Evolutionary conservation across 305 asterid genomes (phyloP).

Genomic region (Fraxinus albicans): DNA sequence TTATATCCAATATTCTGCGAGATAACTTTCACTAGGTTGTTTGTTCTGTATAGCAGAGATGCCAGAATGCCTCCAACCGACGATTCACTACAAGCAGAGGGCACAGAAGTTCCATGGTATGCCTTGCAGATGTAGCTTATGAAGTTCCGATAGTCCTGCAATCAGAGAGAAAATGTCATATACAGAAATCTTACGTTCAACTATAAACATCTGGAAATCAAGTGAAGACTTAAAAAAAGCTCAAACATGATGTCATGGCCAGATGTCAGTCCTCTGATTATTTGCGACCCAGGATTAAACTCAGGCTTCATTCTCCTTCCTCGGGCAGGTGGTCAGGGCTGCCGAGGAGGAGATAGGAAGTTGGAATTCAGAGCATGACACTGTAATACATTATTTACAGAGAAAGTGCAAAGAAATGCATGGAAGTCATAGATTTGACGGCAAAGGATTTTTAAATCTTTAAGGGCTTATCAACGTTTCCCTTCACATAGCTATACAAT

Average conservation of each 20-base stretch:
- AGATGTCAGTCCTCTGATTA: neutral
- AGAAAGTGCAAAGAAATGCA: neutral
- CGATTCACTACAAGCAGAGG: constrained; percentile 35
- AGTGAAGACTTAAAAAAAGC: neutral
- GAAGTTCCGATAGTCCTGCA: constrained; percentile 42
- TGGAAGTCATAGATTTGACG: neutral
- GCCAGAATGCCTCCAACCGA: constrained; percentile 7
- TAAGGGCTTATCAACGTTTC: neutral
- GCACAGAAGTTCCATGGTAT: constrained; percentile 34
- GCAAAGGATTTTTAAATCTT: neutral
- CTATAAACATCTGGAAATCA: neutral
- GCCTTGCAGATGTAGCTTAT: constrained; percentile 40
- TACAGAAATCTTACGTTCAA: neutral
- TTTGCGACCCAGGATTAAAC: neutral
- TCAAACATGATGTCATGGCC: neutral
- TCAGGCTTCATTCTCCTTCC: neutral
- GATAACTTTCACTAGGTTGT: constrained; percentile 25
- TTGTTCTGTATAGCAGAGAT: constrained; percentile 22
- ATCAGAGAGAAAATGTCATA: neutral
- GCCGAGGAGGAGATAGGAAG: neutral
- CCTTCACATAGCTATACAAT: neutral
- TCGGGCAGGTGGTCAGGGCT: neutral
- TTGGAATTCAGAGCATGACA: neutral
- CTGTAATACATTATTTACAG: neutral
- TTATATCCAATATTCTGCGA: constrained; percentile 15